A percentile compares a stretch with the other conserved stretches of the same genome.
Evolutionary conservation across 805 yeast genomes (phyloP).

Genomic region (Diddensiella santjacobensis): DNA sequence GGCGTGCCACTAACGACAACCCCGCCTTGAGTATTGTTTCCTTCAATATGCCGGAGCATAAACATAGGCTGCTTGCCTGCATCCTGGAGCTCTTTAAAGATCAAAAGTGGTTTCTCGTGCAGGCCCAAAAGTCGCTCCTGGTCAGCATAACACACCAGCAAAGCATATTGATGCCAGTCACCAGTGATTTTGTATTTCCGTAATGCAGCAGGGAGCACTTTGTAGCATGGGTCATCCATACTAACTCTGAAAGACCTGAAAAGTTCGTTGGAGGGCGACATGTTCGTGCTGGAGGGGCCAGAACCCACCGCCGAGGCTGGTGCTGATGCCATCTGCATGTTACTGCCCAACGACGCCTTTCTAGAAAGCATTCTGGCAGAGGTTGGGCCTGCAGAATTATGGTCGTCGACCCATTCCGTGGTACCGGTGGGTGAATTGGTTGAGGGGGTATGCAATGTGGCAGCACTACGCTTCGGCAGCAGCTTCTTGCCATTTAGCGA

Average conservation of each 20-base stretch:
- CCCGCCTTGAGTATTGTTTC: constrained; percentile 19
- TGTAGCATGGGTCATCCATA: constrained; percentile 86
- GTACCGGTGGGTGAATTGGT: constrained; percentile 3
- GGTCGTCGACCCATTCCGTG: constrained; percentile 7
- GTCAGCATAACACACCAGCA: constrained; percentile 87
- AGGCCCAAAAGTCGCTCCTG: constrained; percentile 77
- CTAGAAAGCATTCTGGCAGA: not conserved
- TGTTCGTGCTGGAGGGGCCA: constrained; percentile 1
- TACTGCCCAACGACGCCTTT: not conserved
- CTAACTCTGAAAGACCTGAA: constrained; percentile 80
- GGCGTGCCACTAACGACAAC: constrained; percentile 25
- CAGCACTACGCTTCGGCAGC: constrained; percentile 1
- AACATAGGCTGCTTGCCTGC: constrained; percentile 86
- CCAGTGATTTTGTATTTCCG: constrained; percentile 72
- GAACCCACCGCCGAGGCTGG: not conserved
- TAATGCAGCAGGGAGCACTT: constrained; percentile 84
- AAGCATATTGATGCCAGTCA: constrained; percentile 85
- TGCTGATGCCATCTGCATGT: not conserved
- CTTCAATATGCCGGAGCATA: constrained; percentile 83
- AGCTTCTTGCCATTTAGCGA: not conserved
- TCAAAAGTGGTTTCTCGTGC: constrained; percentile 83
- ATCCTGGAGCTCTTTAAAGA: constrained; percentile 80
- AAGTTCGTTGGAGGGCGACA: constrained; percentile 49
- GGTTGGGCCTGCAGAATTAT: not conserved
- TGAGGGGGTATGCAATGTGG: not conserved